Base-by-base conservation (phyloP, 2,329 filamentous ascomycete species). In the Hymenoscyphus salicellus region DNA sequence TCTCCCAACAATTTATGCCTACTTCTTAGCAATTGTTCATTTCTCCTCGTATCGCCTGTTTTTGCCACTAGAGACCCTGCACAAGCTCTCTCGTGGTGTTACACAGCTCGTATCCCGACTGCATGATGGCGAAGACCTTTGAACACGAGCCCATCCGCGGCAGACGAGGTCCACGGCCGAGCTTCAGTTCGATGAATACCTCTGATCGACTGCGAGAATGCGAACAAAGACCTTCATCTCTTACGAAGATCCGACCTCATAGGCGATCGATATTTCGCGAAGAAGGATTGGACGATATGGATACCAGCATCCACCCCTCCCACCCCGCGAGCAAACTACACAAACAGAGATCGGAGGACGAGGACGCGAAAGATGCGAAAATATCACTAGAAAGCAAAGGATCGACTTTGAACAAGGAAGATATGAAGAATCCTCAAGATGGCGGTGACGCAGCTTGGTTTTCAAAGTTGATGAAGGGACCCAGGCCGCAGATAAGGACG, bases 401-500 rank as follows among this genome's bases (percentile, higher is more conserved):
- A 14, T 7, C 10, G 10, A 23, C 5, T 28, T 8, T 17, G 16
- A 61, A 30, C 28, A 56, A 61, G 33, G 49, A 55, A 16, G 49
- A 46, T 14, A n/a, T 17, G 14, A 46, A 61, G 6, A 10, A 5
- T 17, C 23, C 60, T 5, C 33, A 32, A 10, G 49, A 23, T 17
- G 38, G 28, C 49, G 60, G 58, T 23, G 60, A 58, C 28, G 10
- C 46, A 26, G 38, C 58, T 14, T 71, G 67, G 68, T 71, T 67
- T 58, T 68, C 68, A 57, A 72, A 70, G 49, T 36, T 72, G 17
- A 63, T 56, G 20, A 69, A 63, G 58, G 55, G 57, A 52, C 60
- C 65, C 4, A 70, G 68, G 64, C 80, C 81, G 38, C 76, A 75
- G 65, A 77, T 83, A 59, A 80, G 77, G 72, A 75, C 77, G 60